phyloP scores from a whole-genome alignment of 1,284 basidiomycete species.

The Schizopora paradoxa region DNA sequence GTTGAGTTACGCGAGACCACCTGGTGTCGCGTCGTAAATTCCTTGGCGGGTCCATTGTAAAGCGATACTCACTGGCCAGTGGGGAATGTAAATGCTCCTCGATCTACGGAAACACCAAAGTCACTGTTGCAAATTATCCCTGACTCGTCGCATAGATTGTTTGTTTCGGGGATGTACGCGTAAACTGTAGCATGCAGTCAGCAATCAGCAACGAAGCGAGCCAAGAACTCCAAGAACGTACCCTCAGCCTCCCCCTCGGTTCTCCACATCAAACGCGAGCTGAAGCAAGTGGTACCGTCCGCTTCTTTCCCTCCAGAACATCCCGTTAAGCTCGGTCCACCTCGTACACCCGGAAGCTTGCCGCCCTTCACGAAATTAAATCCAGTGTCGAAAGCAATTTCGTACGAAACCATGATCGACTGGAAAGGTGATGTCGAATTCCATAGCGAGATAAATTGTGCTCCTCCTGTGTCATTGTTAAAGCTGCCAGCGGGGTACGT shows the following conservation, averaged over 20 bases:
- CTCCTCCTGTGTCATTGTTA: conserved; percentile 54
- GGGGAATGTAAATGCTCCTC: conserved; percentile 35
- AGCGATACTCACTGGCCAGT: conserved; percentile 45
- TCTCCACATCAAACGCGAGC: conserved; percentile 43
- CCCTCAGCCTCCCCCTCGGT: conserved; percentile 38
- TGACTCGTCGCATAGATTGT: conserved; percentile 29
- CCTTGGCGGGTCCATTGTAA: conserved; percentile 1
- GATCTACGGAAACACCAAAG: conserved; percentile 38
- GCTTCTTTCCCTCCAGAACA: conserved; percentile 38
- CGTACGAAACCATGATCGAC: conserved; percentile 64
- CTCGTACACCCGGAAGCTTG: conserved; percentile 43
- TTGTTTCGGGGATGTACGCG: conserved; percentile 53
- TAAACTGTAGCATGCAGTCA: conserved; percentile 40
- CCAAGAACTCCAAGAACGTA: conserved; percentile 18
- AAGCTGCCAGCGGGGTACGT: conserved; percentile 60
- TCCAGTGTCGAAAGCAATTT: conserved; percentile 58
- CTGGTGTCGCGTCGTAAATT: conserved; percentile 28
- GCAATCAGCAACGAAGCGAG: conserved; percentile 10
- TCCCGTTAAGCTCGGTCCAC: conserved; percentile 34
- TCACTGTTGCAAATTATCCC: conserved; percentile 35
- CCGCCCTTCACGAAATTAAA: conserved; percentile 47
- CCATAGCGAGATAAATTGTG: conserved; percentile 62
- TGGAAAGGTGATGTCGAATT: conserved; percentile 50
- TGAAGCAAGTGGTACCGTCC: conserved; percentile 41
- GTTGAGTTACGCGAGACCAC: conserved; percentile 52